Percentiles rank a stretch among this genome's conserved stretches.
These are phyloP conservation scores for Naematelia encephala DNA, from an alignment of 768 basidiomycete genomes.

Conservation along the genomic window DNA sequence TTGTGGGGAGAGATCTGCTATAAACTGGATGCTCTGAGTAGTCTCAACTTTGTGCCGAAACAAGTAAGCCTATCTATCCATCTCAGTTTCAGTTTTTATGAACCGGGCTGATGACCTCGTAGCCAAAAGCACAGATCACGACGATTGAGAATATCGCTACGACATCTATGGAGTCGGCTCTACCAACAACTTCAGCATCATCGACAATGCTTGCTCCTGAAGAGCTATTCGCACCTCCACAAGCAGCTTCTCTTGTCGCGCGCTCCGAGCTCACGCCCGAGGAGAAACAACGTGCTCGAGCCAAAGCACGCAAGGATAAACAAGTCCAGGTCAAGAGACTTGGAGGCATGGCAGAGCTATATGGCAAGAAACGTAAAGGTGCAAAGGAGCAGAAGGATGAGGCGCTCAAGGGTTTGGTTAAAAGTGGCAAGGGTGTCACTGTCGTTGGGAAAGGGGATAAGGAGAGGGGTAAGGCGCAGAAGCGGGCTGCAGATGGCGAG, in stretches of 20 bases:
- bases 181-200: conserved; percentile 74
- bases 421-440: conserved; percentile 57
- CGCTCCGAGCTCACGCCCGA: conserved; percentile 77
- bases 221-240: conserved; percentile 66
- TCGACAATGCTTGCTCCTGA: conserved; percentile 87
- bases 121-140: conserved; percentile 87
- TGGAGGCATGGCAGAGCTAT: conserved; percentile 66
- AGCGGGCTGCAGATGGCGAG: conserved; percentile 21
- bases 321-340: conserved; percentile 67
- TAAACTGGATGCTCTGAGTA: conserved; percentile 89
- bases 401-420: conserved; percentile 77
- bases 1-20: conserved; percentile 80
- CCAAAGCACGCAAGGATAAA: conserved; percentile 52
- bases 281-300: conserved; percentile 68
- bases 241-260: conserved; percentile 58
- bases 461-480: conserved; percentile 27
- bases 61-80: conserved; percentile 59
- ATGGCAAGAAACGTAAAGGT: conserved; percentile 39
- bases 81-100: neutral
- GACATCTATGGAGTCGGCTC: conserved; percentile 79
- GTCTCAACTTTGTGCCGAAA: conserved; percentile 93
- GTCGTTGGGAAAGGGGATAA: conserved; percentile 47
- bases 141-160: conserved; percentile 78
- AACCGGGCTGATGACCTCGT: conserved; percentile 2
- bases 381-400: conserved; percentile 80